phyloP scores from a whole-genome alignment of 2,329 filamentous ascomycete genomes.

The Davidsoniella eucalypti region DNA sequence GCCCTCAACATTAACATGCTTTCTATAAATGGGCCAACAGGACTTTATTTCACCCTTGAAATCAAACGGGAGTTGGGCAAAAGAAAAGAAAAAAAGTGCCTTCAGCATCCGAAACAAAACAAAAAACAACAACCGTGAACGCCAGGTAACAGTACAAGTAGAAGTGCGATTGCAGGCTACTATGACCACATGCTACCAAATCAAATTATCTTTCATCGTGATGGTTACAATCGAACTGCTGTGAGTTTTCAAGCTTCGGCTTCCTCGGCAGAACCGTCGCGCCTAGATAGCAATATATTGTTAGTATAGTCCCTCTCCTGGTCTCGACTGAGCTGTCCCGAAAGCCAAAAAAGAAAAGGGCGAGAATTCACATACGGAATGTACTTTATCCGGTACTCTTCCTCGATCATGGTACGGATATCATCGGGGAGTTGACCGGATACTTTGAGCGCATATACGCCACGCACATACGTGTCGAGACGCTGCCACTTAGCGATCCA shows the following conservation, averaged over 20 bases:
- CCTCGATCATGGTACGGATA: conserved; percentile 41
- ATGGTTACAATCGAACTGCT: too few species aligned
- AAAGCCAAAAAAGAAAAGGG: conserved; percentile 12
- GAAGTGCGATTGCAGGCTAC: too few species aligned
- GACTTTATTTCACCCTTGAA: background rate
- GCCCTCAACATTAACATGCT: background rate
- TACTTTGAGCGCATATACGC: conserved; percentile 90
- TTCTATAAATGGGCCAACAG: background rate
- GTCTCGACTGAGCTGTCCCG: conserved; percentile 26
- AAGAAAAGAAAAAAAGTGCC: background rate
- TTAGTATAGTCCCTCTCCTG: background rate
- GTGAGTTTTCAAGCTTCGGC: conserved; percentile 23
- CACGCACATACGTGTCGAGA: conserved; percentile 70
- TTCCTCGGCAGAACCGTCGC: conserved; percentile 39
- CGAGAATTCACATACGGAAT: conserved; percentile 38
- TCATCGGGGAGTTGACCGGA: conserved; percentile 62
- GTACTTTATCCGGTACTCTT: conserved; percentile 47
- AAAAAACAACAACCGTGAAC: background rate
- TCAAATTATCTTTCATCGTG: too few species aligned
- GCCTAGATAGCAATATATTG: conserved; percentile 21
- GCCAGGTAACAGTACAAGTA: background rate
- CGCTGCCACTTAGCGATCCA: conserved; percentile 98
- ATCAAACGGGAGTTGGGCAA: background rate
- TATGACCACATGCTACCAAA: too few species aligned
- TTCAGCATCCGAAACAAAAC: background rate